phyloP scores from a whole-genome alignment of 225 moss, liverwort and hornwort species.

The Pleurozium schreberi region DNA sequence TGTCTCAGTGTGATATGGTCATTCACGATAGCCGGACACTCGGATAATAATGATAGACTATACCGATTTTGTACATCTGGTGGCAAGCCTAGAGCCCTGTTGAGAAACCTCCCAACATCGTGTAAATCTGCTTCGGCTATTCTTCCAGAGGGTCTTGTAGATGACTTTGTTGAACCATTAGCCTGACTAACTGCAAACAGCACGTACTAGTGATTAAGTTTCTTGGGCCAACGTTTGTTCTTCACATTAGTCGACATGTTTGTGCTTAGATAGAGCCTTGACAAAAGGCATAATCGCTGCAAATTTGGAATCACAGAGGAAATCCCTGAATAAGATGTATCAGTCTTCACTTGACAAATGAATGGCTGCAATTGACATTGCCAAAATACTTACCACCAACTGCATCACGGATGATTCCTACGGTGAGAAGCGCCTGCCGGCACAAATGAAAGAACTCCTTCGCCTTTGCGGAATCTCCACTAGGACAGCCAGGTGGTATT shows the following conservation, averaged over 20 bases:
- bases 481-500: conserved; percentile 58
- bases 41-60: background rate
- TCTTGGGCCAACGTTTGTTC: background rate
- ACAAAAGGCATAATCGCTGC: background rate
- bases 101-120: conserved; percentile 94
- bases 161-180: conserved; percentile 38
- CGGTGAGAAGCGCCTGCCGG: conserved; percentile 80
- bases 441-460: conserved; percentile 54
- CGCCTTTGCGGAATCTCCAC: conserved; percentile 37
- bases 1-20: background rate
- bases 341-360: background rate
- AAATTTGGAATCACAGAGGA: background rate
- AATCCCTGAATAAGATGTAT: background rate
- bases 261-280: background rate
- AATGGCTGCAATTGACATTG: background rate
- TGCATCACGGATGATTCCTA: conserved; percentile 92
- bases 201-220: background rate
- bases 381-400: conserved; percentile 34
- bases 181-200: conserved; percentile 35
- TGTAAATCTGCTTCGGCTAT: conserved; percentile 83
- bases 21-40: background rate
- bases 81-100: conserved; percentile 81
- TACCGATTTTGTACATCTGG: conserved; percentile 85
- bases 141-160: conserved; percentile 67
- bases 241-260: background rate